phyloP scores from a whole-genome alignment of 139 green algal genomes.

The Tetradesmus obliquus region DNA sequence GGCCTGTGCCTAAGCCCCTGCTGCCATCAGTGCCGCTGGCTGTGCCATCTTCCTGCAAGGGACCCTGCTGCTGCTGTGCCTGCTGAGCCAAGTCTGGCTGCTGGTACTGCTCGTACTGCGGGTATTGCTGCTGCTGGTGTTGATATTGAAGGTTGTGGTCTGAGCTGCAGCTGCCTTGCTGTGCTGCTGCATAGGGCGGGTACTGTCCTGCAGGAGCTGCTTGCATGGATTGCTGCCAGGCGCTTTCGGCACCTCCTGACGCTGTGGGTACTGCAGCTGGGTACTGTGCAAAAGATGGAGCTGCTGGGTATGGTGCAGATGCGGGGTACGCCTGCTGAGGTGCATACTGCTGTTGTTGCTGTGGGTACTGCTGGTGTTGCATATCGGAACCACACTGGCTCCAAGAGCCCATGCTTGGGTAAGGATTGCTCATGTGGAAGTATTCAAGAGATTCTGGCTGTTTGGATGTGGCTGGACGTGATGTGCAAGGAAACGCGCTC shows the following conservation, averaged over 20 bases:
- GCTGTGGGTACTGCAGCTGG: not conserved
- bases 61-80: not conserved
- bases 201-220: not conserved
- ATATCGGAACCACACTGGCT: not conserved
- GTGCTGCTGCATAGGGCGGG: not conserved
- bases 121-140: not conserved
- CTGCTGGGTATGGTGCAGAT: not conserved
- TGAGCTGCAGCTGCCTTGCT: not conserved
- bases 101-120: not conserved
- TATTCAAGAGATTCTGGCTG: not conserved
- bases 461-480: not conserved
- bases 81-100: not conserved
- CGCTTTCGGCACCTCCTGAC: not conserved
- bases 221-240: not conserved
- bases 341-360: not conserved
- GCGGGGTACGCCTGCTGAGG: not conserved
- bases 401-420: not conserved
- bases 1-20: conserved; percentile 2
- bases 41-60: not conserved
- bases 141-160: not conserved
- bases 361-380: not conserved
- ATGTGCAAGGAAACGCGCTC: not conserved
- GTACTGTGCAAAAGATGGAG: not conserved
- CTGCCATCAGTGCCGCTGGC: not conserved
- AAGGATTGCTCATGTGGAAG: not conserved